A percentile compares a stretch with the other conserved stretches of the same genome.
phyloP scores from a whole-genome alignment of 805 yeast genomes.

The Kodamaea kakaduensis region DNA sequence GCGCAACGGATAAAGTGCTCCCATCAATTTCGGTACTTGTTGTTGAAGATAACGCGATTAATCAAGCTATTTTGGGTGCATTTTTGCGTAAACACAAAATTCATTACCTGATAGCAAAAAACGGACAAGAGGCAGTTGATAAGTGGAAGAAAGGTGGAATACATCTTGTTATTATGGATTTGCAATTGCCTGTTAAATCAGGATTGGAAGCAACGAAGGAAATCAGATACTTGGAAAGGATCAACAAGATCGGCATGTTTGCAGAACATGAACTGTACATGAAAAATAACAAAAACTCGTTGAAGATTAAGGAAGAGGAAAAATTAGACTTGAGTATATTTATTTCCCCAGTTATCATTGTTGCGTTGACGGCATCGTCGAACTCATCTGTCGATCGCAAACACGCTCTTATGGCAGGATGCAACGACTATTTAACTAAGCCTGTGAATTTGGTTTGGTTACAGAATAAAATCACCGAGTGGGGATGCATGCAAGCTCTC shows the following conservation, averaged over 20 bases:
- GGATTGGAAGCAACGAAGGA: slow-evolving; percentile 95
- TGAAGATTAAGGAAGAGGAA: slow-evolving; percentile 41
- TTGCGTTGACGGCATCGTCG: slow-evolving; percentile 92
- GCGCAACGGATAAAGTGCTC: slow-evolving; percentile 59
- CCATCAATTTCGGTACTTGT: slow-evolving; percentile 88
- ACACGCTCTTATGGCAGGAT: slow-evolving; percentile 93
- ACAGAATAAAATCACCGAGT: slow-evolving; percentile 87
- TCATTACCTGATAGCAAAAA: slow-evolving; percentile 79
- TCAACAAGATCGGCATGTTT: slow-evolving; percentile 73
- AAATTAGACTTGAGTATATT: slow-evolving; percentile 58
- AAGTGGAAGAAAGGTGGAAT: slow-evolving; percentile 94
- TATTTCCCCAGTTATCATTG: slow-evolving; percentile 94
- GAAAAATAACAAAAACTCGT: slow-evolving; percentile 18
- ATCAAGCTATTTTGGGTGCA: slow-evolving; percentile 86
- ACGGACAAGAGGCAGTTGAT: slow-evolving; percentile 92
- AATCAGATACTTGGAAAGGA: slow-evolving; percentile 76
- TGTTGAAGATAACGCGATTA: slow-evolving; percentile 94
- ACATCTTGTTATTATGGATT: slow-evolving; percentile 94
- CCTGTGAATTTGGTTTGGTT: slow-evolving; percentile 96
- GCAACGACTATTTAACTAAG: slow-evolving; percentile 93
- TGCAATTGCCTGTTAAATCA: slow-evolving; percentile 92
- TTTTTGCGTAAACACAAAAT: slow-evolving; percentile 83
- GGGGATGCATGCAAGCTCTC: slow-evolving; percentile 99
- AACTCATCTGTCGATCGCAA: slow-evolving; percentile 74
- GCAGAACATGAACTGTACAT: slow-evolving; percentile 35